These are phyloP conservation scores for Recurvomyces mirabilis DNA, from an alignment of 495 filamentous ascomycete species.

Conservation along the genomic window DNA sequence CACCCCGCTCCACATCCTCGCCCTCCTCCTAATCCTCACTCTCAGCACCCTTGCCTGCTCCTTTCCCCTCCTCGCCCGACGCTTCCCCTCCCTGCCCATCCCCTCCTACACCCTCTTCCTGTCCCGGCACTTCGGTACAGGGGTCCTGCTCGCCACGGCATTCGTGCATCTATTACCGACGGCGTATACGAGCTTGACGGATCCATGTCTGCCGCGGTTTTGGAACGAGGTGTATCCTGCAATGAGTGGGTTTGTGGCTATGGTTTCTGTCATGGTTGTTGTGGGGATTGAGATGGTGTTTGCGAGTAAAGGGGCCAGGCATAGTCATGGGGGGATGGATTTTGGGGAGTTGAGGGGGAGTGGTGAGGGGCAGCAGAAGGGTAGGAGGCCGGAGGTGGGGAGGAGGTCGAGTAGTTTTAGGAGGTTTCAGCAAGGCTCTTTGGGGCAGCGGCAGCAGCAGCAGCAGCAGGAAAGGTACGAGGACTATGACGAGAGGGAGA, in stretches of 20 bases:
- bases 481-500: slow-evolving; percentile 5
- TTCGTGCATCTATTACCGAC: slow-evolving; percentile 39
- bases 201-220: slow-evolving; percentile 36
- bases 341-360: slow-evolving; percentile 13
- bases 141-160: slow-evolving; percentile 38
- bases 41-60: slow-evolving; percentile 28
- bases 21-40: slow-evolving; percentile 33
- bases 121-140: slow-evolving; percentile 40
- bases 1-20: slow-evolving; percentile 32
- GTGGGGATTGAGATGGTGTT: slow-evolving; percentile 39
- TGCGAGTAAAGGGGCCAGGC: slow-evolving; percentile 31
- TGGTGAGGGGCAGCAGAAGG: slow-evolving; percentile 1
- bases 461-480: too few species aligned
- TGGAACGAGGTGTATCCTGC: slow-evolving; percentile 36
- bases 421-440: too few species aligned
- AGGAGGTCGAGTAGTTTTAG: too few species aligned
- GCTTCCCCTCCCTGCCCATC: slow-evolving; percentile 30
- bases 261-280: slow-evolving; percentile 32
- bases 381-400: slow-evolving; percentile 10
- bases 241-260: slow-evolving; percentile 35
- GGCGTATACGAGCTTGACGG: slow-evolving; percentile 33
- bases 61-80: slow-evolving; percentile 33
- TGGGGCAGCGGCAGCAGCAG: too few species aligned
- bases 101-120: slow-evolving; percentile 36
- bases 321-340: slow-evolving; percentile 20